These are phyloP conservation scores for Erigeron canadensis DNA, from an alignment of 129 eudicot genomes.

Conservation along the genomic window DNA sequence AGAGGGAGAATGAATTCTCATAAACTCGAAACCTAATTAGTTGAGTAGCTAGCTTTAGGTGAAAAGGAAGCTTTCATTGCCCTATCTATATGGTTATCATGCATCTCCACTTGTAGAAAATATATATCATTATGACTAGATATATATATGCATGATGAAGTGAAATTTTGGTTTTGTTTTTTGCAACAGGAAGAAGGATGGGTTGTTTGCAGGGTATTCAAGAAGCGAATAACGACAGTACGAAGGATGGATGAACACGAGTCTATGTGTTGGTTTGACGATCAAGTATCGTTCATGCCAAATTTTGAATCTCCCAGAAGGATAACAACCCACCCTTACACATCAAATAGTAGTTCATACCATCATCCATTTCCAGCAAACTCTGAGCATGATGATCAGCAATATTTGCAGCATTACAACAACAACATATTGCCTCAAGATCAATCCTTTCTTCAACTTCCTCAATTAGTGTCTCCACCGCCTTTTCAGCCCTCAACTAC, in stretches of 20 bases:
- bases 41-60: no score
- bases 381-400: conserved; percentile 54
- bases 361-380: conserved; percentile 44
- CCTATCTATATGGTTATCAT: background rate
- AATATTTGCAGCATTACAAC: conserved; percentile 48
- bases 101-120: no score
- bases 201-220: conserved; percentile 90
- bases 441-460: conserved; percentile 60
- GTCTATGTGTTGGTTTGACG: conserved; percentile 64
- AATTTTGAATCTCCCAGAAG: conserved; percentile 55
- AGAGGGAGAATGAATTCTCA: background rate
- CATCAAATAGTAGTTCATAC: conserved; percentile 45
- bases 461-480: conserved; percentile 65
- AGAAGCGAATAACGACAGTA: conserved; percentile 60
- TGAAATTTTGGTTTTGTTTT: background rate
- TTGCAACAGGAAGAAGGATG: conserved; percentile 87
- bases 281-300: conserved; percentile 80
- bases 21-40: no score
- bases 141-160: no score
- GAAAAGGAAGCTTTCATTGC: conserved; percentile 10
- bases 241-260: conserved; percentile 61
- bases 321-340: conserved; percentile 38
- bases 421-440: conserved; percentile 51
- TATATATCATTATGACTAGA: conserved; percentile 5
- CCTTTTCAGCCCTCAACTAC: conserved; percentile 37